Base-by-base conservation (phyloP, 2,329 filamentous ascomycete genomes). In the Claviceps monticola region DNA sequence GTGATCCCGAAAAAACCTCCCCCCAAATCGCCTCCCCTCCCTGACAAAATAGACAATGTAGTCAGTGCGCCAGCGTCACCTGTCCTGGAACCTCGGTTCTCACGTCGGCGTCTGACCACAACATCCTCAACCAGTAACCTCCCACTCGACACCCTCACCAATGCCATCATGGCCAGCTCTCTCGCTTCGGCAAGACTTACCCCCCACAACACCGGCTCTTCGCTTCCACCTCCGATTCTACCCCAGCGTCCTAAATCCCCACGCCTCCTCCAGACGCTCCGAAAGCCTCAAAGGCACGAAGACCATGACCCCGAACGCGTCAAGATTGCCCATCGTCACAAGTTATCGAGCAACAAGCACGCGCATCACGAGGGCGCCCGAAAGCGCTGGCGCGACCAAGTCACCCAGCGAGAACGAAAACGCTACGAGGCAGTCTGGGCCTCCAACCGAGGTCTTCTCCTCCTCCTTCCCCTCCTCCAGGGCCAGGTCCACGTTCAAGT, bases 361-460 rank as follows among this genome's bases (percentile, higher is more conserved):
- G 77, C 82, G 1, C 86, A 93, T 60, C 81, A 87, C 59, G 86
- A 91, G 62, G 86, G 84, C 0, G 76, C 84, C 4, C 77, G 86
- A 17, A 83, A 80, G 60, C 78, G 85, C 6, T 93, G 87, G 87
- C 78, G 85, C 43, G 86, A 90, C 57, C 74, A 80, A 55, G 78
- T 93, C 43, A 86, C 83, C 0, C 75, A 79, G 47, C 72, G 79
- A 5, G 86, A 93, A 61, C 73, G 84, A n/a, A 86, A 85, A 61
- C 76, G 87, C 1, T 93, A 93, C 64, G 87, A 91, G 64, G 87
- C 84, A 2, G 78, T 93, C 1, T 93, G 86, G 86, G 87, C 87
- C 1, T 87, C 85, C 43, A 93, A 93, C 60, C 79, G 81, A 48
- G 86, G 86, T 0, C 53, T 80, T 0, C 29, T 42, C 17, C 66